Conservation (phyloP, 768 basidiomycete genomes). For the Antrodiella citrinella region DNA sequence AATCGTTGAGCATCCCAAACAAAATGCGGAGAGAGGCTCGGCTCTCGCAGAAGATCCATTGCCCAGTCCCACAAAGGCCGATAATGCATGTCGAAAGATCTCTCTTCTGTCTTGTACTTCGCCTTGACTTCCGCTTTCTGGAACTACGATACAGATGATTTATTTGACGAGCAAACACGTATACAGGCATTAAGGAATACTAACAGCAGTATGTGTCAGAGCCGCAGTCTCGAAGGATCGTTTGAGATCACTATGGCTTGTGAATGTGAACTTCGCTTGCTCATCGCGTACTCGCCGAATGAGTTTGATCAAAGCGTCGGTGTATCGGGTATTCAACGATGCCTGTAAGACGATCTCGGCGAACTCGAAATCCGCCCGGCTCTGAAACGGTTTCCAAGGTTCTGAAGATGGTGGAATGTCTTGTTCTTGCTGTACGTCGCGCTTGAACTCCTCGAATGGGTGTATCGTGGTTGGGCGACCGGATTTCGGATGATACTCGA, state of each 20-base stretch:
- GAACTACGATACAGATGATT: constrained; percentile 3
- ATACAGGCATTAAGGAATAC: background rate
- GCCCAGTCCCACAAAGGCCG: constrained; percentile 10
- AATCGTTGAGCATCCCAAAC: constrained; percentile 10
- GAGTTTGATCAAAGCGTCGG: constrained; percentile 6
- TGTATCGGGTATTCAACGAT: background rate
- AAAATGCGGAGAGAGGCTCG: constrained; percentile 4
- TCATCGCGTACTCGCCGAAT: background rate
- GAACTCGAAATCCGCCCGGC: constrained; percentile 12
- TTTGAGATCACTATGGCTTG: constrained; percentile 2
- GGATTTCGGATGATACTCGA: constrained; percentile 3
- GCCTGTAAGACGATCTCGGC: constrained; percentile 3
- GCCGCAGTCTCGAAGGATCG: constrained; percentile 2
- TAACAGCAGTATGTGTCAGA: constrained; percentile 1
- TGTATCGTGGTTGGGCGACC: background rate
- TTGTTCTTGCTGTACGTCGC: background rate
- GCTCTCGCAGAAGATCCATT: constrained; percentile 6
- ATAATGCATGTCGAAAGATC: constrained; percentile 3
- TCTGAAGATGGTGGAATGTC: too few species aligned
- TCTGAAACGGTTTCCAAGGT: constrained; percentile 3
- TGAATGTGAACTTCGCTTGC: constrained; percentile 3
- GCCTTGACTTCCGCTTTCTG: background rate
- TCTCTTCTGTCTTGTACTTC: background rate
- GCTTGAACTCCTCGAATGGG: background rate
- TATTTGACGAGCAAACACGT: background rate